Evolutionary conservation across 495 filamentous ascomycete species (phyloP), one percentile per base, ranked within the genome.

Genomic region (Sordaria brevicollis): DNA sequence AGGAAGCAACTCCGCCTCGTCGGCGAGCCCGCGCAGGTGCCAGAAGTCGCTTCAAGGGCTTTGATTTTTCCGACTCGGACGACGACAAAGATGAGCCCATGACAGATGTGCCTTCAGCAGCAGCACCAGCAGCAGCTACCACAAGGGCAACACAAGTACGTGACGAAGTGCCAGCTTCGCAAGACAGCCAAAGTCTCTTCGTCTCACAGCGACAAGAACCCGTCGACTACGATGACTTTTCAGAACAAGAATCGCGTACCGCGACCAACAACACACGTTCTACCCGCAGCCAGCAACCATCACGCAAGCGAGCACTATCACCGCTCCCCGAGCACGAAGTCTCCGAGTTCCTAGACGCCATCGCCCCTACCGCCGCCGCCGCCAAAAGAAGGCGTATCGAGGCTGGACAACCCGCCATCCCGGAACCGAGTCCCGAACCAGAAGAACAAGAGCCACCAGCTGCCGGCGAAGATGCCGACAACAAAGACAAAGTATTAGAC

Each of bases 1-100:
- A 71, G 21, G 31, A 72, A 9, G 76, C 69, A 34, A 57, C 69
- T 1, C 74, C 80, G 1, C 69, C 71, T 0, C 65, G 71, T 15
- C 73, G 76, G 38, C 71, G 74, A 68, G 71, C 34, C 9, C 76
- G 82, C 3, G 66, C 68, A 66, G 79, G 79, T 29, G 78, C 83
- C 3, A 76, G 83, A n/a, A 88, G 86, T 69, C 88, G 90, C 21
- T 93, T 96, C 80, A 90, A 89, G 73, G 89, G 89, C 0, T 96
- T 96, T 69, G 83, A 79, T 38, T 72, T 82, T n/a, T n/a, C n/a
- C 35, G 79, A 79, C 39, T 70, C 78, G n/a, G 77, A 75, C 68
- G 78, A 82, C 15, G 76, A 78, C 2, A 77, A 79, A 33, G 67
- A 72, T 5, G 54, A 66, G 0, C 71, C 71, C 15, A 57, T 69